phyloP scores from a whole-genome alignment of 345 rosid species.

The Erysimum cheiranthoides region DNA sequence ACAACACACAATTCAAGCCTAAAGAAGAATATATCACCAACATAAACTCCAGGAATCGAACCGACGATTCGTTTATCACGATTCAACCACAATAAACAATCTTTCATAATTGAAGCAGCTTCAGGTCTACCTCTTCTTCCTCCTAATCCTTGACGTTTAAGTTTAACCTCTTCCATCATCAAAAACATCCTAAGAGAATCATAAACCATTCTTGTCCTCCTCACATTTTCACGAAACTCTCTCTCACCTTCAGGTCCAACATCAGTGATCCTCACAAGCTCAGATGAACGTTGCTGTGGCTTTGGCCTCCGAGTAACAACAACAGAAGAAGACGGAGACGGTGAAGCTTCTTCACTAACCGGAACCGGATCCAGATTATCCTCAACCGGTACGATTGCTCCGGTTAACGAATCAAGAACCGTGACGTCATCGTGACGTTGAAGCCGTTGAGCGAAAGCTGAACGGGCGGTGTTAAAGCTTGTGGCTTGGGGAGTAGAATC shows the following conservation, averaged over 20 bases:
- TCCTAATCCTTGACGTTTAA: slow-evolving; percentile 31
- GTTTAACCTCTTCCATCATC: slow-evolving; percentile 48
- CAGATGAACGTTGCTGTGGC: slow-evolving; percentile 54
- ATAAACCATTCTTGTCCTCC: slow-evolving; percentile 69
- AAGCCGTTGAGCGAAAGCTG: slow-evolving; percentile 60
- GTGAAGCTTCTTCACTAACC: slow-evolving; percentile 14
- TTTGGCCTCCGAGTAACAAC: slow-evolving; percentile 44
- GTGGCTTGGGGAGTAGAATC: neutral
- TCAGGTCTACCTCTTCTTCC: slow-evolving; percentile 56
- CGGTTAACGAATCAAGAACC: slow-evolving; percentile 54
- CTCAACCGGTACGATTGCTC: slow-evolving; percentile 61
- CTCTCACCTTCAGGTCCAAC: slow-evolving; percentile 60
- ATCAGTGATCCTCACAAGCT: slow-evolving; percentile 80
- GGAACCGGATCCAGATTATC: slow-evolving; percentile 26
- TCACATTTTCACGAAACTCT: slow-evolving; percentile 63
- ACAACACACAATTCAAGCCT: slow-evolving; percentile 81
- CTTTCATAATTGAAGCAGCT: slow-evolving; percentile 70
- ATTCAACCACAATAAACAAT: slow-evolving; percentile 68
- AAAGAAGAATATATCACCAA: slow-evolving; percentile 83
- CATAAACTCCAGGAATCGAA: slow-evolving; percentile 72
- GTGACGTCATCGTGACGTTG: slow-evolving; percentile 49
- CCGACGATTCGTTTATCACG: slow-evolving; percentile 88
- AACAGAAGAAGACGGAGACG: neutral
- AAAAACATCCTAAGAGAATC: slow-evolving; percentile 63
- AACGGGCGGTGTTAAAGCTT: slow-evolving; percentile 52